phyloP scores from a whole-genome alignment of 805 yeast genomes.

The Kazachstania bromeliacearum region DNA sequence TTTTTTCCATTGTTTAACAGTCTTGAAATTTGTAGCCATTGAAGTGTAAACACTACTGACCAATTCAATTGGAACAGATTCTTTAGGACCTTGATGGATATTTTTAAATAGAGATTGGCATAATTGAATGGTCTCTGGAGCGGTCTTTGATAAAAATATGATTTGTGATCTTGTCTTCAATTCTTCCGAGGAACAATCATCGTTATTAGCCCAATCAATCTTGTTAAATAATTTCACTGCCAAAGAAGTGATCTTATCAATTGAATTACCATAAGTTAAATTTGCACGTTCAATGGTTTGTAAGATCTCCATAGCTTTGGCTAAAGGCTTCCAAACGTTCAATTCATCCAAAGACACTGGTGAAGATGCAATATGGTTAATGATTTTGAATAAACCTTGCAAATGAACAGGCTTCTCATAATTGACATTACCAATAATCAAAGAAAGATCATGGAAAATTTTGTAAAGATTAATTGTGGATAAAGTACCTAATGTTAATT shows the following conservation, averaged over 20 bases:
- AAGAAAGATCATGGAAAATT: constrained; percentile 29
- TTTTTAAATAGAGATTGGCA: constrained; percentile 38
- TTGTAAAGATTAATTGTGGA: constrained; percentile 24
- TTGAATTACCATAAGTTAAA: constrained; percentile 6
- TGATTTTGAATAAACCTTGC: constrained; percentile 22
- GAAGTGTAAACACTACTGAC: constrained; percentile 37
- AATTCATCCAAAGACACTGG: neutral
- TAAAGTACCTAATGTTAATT: constrained; percentile 14
- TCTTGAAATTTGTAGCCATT: constrained; percentile 32
- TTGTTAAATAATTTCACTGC: neutral
- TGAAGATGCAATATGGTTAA: constrained; percentile 10
- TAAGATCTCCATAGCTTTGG: constrained; percentile 19
- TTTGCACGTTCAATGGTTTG: constrained; percentile 12
- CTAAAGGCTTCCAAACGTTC: neutral
- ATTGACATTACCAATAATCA: constrained; percentile 23
- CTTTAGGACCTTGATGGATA: constrained; percentile 43
- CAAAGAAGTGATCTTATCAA: no score
- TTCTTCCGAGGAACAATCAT: constrained; percentile 25
- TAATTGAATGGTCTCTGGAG: constrained; percentile 21
- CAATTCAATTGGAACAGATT: constrained; percentile 44
- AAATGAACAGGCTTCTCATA: constrained; percentile 23
- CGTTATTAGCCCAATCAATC: constrained; percentile 1
- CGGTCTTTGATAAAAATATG: constrained; percentile 14
- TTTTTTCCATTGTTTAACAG: constrained; percentile 48
- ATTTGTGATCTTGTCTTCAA: constrained; percentile 26